These are phyloP conservation scores for Hypericum androsaemum DNA, from an alignment of 345 rosid species.

Conservation along the genomic window DNA sequence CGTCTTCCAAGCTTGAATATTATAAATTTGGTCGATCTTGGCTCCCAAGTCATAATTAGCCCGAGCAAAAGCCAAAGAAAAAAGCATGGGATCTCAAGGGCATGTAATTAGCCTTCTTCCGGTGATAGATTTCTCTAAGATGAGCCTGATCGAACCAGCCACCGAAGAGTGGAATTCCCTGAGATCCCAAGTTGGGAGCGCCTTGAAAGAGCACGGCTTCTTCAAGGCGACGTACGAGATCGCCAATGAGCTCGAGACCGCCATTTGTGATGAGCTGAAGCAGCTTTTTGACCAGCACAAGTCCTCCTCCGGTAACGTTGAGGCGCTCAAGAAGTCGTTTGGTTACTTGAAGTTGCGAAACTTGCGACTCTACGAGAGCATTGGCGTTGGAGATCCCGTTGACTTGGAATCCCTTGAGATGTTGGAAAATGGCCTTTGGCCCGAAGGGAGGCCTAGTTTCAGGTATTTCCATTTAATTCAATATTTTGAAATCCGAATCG, in stretches of 20 bases:
- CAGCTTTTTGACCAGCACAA: not conserved
- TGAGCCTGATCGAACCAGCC: not conserved
- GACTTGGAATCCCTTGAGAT: not conserved
- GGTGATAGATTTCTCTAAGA: not conserved
- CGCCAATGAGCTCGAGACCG: not conserved
- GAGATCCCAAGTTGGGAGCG: not conserved
- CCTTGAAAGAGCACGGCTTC: not conserved
- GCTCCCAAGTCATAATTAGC: no score
- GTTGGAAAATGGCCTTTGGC: not conserved
- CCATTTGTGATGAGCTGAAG: not conserved
- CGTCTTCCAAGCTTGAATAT: no score
- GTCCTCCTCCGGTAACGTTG: not conserved
- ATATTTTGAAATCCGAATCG: no score
- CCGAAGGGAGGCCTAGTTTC: not conserved
- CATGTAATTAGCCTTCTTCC: not conserved
- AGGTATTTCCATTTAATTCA: no score
- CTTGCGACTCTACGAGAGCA: not conserved
- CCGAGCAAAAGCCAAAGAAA: no score
- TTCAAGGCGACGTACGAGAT: not conserved
- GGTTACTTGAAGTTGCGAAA: not conserved
- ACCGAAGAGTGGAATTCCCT: not conserved
- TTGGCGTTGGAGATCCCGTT: not conserved
- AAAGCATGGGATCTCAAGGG: no score
- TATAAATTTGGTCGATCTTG: no score
- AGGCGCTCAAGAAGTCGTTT: not conserved